phyloP scores from a whole-genome alignment of 2,329 filamentous ascomycete genomes.

The Aspergillus ochraceus region DNA sequence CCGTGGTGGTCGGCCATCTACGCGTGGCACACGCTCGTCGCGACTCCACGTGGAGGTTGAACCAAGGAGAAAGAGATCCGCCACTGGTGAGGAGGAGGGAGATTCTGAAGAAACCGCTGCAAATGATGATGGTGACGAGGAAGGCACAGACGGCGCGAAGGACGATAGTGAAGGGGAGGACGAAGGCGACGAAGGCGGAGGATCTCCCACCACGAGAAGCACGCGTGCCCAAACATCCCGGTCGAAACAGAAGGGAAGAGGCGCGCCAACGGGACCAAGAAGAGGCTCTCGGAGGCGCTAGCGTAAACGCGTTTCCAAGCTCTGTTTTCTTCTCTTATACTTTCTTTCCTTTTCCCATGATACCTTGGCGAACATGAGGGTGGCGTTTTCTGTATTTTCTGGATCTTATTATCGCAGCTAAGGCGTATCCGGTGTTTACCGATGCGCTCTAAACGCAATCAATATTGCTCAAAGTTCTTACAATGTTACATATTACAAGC shows the following conservation, averaged over 20 bases:
- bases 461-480: not conserved
- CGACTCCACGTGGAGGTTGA: conserved; percentile 42
- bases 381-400: conserved; percentile 16
- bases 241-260: conserved; percentile 39
- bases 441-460: not conserved
- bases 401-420: not conserved
- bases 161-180: conserved; percentile 41
- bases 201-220: conserved; percentile 36
- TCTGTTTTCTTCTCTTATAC: conserved; percentile 5
- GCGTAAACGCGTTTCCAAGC: conserved; percentile 3
- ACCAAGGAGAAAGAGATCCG: conserved; percentile 29
- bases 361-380: conserved; percentile 24
- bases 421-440: not conserved
- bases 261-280: conserved; percentile 36
- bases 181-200: conserved; percentile 36
- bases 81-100: conserved; percentile 38
- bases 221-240: conserved; percentile 38
- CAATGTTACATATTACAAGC: not conserved
- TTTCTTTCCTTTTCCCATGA: conserved; percentile 18
- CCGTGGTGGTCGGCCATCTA: conserved; percentile 34
- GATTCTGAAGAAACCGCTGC: conserved; percentile 39
- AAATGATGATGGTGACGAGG: conserved; percentile 41
- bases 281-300: conserved; percentile 37
- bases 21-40: conserved; percentile 39
- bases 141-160: conserved; percentile 36